A percentile compares a stretch with the other conserved stretches of the same genome.
These are phyloP conservation scores for Sonneratia alba DNA, from an alignment of 345 rosid species.

Conservation along the genomic window DNA sequence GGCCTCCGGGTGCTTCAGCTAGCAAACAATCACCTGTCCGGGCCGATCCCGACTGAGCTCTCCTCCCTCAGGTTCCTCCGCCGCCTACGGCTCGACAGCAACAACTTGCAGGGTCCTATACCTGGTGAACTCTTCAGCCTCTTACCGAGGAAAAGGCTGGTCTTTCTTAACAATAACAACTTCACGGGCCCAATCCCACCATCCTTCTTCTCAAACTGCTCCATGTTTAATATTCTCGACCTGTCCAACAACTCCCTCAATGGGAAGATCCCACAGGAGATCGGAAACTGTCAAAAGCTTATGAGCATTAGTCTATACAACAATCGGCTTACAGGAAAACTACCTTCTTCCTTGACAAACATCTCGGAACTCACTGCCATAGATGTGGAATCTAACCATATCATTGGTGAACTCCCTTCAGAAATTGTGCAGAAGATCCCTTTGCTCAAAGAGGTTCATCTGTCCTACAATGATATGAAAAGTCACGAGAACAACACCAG, in stretches of 20 bases:
- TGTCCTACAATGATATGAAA: constrained; percentile 36
- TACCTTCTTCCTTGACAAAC: constrained; percentile 33
- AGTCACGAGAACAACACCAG: constrained; percentile 37
- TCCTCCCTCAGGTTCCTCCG: constrained; percentile 27
- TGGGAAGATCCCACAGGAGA: constrained; percentile 38
- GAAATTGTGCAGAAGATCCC: constrained; percentile 24
- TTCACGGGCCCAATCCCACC: constrained; percentile 28
- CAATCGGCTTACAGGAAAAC: constrained; percentile 30
- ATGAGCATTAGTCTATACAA: constrained; percentile 28
- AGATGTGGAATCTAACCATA: constrained; percentile 35
- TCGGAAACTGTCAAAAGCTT: constrained; percentile 30
- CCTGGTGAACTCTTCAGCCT: constrained; percentile 23
- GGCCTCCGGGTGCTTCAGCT: constrained; percentile 27
- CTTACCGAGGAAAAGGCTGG: constrained; percentile 9
- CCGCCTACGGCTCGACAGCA: constrained; percentile 15
- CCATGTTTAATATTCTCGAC: constrained; percentile 28
- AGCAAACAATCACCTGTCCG: constrained; percentile 23
- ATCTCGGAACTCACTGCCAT: constrained; percentile 17
- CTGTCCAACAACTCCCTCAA: constrained; percentile 28
- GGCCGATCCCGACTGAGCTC: constrained; percentile 31
- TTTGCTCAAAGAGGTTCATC: constrained; percentile 17
- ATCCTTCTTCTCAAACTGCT: constrained; percentile 40
- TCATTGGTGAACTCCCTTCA: constrained; percentile 37
- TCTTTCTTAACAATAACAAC: constrained; percentile 15
- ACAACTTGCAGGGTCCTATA: constrained; percentile 27